A percentile compares a stretch with the other conserved stretches of the same genome.
phyloP scores from a whole-genome alignment of 164 flowering plant species.

The Nymphaea thermarum region DNA sequence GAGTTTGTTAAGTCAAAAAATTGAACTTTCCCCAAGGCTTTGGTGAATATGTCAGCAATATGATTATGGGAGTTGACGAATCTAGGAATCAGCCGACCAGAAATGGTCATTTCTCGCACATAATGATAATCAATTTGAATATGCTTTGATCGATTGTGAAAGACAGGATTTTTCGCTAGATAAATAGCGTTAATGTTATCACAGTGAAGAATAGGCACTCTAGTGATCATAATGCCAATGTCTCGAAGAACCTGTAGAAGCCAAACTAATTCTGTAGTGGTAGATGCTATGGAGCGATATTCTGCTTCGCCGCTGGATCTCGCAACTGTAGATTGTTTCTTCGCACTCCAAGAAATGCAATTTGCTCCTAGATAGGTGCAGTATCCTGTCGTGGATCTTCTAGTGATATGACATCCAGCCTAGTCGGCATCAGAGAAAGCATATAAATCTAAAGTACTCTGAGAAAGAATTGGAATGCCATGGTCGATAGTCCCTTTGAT shows the following conservation, averaged over 20 bases:
- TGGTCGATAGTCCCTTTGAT: not conserved
- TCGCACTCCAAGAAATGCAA: not conserved
- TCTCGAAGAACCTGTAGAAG: not conserved
- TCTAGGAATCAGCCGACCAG: not conserved
- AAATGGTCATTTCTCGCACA: not conserved
- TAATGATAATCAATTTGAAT: not conserved
- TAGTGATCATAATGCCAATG: not conserved
- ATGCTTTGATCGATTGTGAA: not conserved
- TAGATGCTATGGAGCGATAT: not conserved
- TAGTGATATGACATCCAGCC: not conserved
- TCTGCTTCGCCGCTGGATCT: not conserved
- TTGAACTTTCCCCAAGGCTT: not conserved
- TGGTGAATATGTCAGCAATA: slow-evolving; percentile 1
- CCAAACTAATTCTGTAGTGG: not conserved
- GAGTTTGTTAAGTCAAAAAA: too few relatives aligned
- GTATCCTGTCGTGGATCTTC: not conserved
- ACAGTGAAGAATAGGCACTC: not conserved
- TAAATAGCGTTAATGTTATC: not conserved
- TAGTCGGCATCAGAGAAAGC: slow-evolving; percentile 1
- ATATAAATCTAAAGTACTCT: not conserved
- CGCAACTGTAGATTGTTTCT: too few relatives aligned
- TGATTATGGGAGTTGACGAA: not conserved
- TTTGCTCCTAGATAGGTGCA: not conserved
- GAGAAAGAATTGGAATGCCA: not conserved
- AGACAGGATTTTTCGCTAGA: not conserved